Base-by-base conservation (phyloP, 2,329 filamentous ascomycete species). In the Lasiodiplodia theobromae region DNA sequence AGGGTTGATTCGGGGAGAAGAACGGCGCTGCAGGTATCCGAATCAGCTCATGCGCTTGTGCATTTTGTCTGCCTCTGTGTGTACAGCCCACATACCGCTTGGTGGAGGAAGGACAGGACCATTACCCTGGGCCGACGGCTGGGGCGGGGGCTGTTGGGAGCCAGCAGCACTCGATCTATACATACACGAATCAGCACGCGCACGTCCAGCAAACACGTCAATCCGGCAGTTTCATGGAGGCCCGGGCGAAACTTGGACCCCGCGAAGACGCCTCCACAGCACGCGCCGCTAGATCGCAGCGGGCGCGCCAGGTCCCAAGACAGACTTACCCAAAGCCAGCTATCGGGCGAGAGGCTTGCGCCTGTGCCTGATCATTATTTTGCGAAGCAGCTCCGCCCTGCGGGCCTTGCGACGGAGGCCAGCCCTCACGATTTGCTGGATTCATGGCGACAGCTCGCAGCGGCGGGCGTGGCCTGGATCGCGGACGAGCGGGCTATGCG, bases 361-460 rank as follows among this genome's bases (percentile, higher is more conserved):
- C 73, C 70, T 77, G 77, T 47, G 62, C 71, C 69, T 78, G 76
- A 31, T 80, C 77, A 68, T 76, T 73, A 74, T 78, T 77, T 66
- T 80, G 81, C 62, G 84, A 81, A 6, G 83, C 81, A 54, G 85
- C 78, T 68, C 86, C 85, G 38, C 86, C 81, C 67, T 76, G 75
- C 57, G 81, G 76, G 67, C 82, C 79, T 72, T 87, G 86, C 54
- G 82, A 71, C 71, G 76, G 75, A 66, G 77, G 77, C 79, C 79
- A 81, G 70, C 76, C 78, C 71, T 81, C 79, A 72, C 78, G 79
- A 75, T 79, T 77, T 70, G 77, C 74, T 74, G 78, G 75, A 73
- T 80, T 81, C 79, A 81, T 81, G 58, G 34, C 28, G 51, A 64
- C 52, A 38, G 47, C 18, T 52, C 38, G 38, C 52, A 34, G 52